Evolutionary conservation across 139 green algal genomes (phyloP), one percentile per base, ranked within the genome.

Genomic region (Eudorina sp.): DNA sequence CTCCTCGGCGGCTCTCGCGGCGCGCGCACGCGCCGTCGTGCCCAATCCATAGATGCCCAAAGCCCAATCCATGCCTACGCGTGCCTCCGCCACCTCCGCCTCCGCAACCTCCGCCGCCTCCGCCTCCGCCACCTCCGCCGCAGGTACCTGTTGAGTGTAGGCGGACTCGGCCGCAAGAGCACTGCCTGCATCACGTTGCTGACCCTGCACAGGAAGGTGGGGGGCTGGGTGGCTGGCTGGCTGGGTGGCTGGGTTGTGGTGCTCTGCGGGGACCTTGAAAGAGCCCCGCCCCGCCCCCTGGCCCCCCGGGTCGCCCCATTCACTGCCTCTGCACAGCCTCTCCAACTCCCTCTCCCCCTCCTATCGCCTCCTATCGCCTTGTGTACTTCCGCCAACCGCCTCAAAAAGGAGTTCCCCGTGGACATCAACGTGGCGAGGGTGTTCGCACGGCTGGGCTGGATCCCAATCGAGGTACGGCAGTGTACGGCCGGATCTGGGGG

Each of bases 391-490:
- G 23, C 55, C 55, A 66, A 27, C 5, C 27, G 27, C 55, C 55
- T 23, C 7, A 34, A 25, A 66, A 66, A 88, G 38, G 84, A 92
- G 53, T 92, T 90, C 70, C 86, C 90, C 0, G 90, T 93, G 53
- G 93, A 95, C 66, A 88, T 85, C 36, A 95, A 95, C 77, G 91
- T 95, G 48, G 93, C 90, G 0, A 72, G 93, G 19, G 92, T 95
- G 53, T 95, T 91, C 41, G 89, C 89, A 18, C 83, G 93, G 1
- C 88, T 95, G 45, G 93, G 93, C 38, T 95, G 93, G 93, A 90
- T 95, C 16, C 93, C 93, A 8, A 74, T 94, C 8, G 86, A 94
- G 85, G 89, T 92, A 53, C 23, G 89, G 18, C 14, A n/a, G n/a
- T 58, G 23, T 16, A 25, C 18, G 14, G 23, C 3, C 72, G 25